Evolutionary conservation across 495 filamentous ascomycete genomes (phyloP), one percentile per base, ranked within the genome.

Genomic region (Xylaria sp.): DNA sequence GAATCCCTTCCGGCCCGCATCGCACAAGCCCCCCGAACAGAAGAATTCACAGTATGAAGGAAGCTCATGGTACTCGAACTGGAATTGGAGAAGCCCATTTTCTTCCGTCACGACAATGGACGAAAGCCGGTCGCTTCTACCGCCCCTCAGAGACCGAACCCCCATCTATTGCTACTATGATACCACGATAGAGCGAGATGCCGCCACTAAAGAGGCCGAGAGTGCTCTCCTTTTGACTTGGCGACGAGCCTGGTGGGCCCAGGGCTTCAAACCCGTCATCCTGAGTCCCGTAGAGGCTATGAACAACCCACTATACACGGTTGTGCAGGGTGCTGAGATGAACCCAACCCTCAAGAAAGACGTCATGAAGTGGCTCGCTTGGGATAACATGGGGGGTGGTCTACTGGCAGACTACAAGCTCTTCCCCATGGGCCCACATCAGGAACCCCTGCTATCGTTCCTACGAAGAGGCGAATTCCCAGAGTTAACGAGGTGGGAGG

Each of bases 91-190:
- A 70, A 78, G 78, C 14, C 95, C 94, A 17, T 98, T 97, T 80
- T 97, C 94, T 48, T 93, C 89, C 37, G 87, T 90, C 35, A 87
- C 96, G 58, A 97, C 95, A 0, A 85, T 93, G 43, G 94, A 97
- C 73, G 94, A 97, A 80, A 89, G 90, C 71, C 86, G 94, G 57
- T 90, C 92, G n/a, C 89, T 97, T 68, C 90, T 99, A 4, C 96
- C 96, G 68, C 92, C 94, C 5, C 79, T 94, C n/a, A 78, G 72
- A 29, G 82, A 88, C 46, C 88, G 95, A 40, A 89, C 92, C 21
- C 87, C 90, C n/a, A 89, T 98, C 55, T 98, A 97, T 80, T 97
- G 95, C 63, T 99, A 93, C 80, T 97, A 97, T 77, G 93, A 97
- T 73, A 81, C 87, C 26, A 89, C 86, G 8, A 77, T 86, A 66